These are phyloP conservation scores for Debaryomyces sp. DNA, from an alignment of 1,139 yeast species.

Conservation along the genomic window DNA sequence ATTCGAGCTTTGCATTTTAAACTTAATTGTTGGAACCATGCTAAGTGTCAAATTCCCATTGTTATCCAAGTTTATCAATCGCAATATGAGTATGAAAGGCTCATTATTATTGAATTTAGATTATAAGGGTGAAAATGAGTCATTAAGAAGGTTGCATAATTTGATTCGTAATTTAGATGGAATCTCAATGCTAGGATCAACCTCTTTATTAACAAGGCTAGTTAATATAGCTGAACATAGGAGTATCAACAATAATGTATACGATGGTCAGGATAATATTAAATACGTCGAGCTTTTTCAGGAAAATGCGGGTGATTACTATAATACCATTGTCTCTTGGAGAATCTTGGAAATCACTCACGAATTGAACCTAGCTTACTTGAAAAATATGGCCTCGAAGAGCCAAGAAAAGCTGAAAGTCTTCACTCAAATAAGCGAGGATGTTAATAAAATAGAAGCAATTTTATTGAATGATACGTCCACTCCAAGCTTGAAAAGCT, in stretches of 20 bases:
- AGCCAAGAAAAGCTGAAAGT: conserved; percentile 7
- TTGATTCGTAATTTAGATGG: conserved; percentile 40
- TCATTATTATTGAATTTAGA: conserved; percentile 35
- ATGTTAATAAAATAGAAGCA: conserved; percentile 27
- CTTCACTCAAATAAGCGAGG: conserved; percentile 22
- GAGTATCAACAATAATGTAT: conserved; percentile 27
- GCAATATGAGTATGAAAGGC: conserved; percentile 30
- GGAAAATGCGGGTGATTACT: conserved; percentile 24
- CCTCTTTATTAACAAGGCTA: conserved; percentile 29
- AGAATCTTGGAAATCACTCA: conserved; percentile 40
- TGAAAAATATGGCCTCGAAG: conserved; percentile 21
- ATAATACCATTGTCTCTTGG: conserved; percentile 36
- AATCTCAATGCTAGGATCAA: conserved; percentile 32
- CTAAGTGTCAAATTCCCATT: conserved; percentile 26
- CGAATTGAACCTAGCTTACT: conserved; percentile 34
- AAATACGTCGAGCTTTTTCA: conserved; percentile 36
- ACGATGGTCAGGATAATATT: conserved; percentile 31
- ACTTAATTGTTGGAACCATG: conserved; percentile 33
- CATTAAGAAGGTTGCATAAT: conserved; percentile 26
- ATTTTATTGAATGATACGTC: conserved; percentile 14
- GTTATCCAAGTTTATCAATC: conserved; percentile 22
- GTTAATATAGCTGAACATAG: conserved; percentile 25
- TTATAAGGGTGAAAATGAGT: conserved; percentile 29
- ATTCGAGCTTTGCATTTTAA: conserved; percentile 43
- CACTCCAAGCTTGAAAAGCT: conserved; percentile 14